Conservation (phyloP, 345 rosid species). For the Eucalyptus melliodora region DNA sequence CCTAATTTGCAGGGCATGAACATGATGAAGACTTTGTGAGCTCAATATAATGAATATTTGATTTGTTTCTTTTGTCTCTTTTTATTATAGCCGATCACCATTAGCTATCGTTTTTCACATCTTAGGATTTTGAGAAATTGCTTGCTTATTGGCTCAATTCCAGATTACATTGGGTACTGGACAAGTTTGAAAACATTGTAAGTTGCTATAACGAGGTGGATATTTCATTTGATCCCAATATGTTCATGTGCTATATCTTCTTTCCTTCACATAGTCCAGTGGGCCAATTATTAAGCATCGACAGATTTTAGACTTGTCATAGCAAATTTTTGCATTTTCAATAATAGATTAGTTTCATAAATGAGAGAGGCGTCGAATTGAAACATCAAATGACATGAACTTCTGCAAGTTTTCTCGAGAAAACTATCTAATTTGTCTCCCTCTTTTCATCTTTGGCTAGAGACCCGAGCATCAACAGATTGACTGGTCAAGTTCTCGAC, state of each 20-base stretch:
- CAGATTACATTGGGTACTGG: constrained; percentile 23
- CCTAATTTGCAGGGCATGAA: constrained; percentile 30
- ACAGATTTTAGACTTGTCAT: background rate
- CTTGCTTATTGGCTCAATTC: constrained; percentile 34
- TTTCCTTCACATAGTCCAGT: background rate
- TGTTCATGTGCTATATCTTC: background rate
- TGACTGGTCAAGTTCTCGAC: constrained; percentile 42
- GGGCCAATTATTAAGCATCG: background rate
- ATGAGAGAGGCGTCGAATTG: background rate
- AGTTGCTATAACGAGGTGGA: constrained; percentile 7
- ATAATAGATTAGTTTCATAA: background rate
- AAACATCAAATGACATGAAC: background rate
- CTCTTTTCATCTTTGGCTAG: constrained; percentile 12
- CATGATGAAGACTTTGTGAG: constrained; percentile 30
- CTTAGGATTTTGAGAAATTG: constrained; percentile 58
- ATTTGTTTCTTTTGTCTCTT: background rate
- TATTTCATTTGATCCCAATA: background rate
- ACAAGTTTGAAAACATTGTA: constrained; percentile 22
- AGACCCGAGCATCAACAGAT: constrained; percentile 69
- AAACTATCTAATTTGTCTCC: background rate
- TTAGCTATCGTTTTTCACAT: background rate
- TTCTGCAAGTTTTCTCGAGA: background rate
- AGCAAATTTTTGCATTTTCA: background rate
- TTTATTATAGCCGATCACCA: background rate
- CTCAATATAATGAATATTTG: background rate